Evolutionary conservation across 2,329 filamentous ascomycete species (phyloP).

Genomic region (Colletotrichum paranaense): DNA sequence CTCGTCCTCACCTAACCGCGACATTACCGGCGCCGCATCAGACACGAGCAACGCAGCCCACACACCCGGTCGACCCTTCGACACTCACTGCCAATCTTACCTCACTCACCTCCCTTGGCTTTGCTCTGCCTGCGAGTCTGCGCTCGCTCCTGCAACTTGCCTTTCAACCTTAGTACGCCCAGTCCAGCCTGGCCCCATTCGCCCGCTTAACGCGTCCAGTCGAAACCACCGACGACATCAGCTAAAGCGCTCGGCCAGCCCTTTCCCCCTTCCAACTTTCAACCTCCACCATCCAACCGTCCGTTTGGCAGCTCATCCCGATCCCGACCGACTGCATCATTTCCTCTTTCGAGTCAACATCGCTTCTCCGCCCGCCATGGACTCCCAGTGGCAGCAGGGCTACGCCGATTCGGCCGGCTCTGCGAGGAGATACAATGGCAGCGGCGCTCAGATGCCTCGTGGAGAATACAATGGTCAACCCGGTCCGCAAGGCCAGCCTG

Average conservation of each 20-base stretch:
- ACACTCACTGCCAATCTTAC: not conserved
- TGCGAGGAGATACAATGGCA: slow-evolving; percentile 73
- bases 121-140: slow-evolving; percentile 6
- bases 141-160: slow-evolving; percentile 13
- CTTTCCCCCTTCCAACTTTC: slow-evolving; percentile 32
- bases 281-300: slow-evolving; percentile 24
- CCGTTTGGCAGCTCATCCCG: slow-evolving; percentile 13
- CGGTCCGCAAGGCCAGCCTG: slow-evolving; percentile 50
- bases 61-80: not conserved
- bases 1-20: not conserved
- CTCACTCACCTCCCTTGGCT: slow-evolving; percentile 2
- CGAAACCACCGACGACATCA: slow-evolving; percentile 33
- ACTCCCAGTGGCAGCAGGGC: slow-evolving; percentile 65
- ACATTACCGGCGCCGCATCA: slow-evolving; percentile 11
- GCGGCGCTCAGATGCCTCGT: slow-evolving; percentile 48
- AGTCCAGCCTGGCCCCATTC: slow-evolving; percentile 30
- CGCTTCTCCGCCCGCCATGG: slow-evolving; percentile 53
- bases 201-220: slow-evolving; percentile 36
- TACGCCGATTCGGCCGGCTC: slow-evolving; percentile 74
- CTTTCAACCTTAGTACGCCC: slow-evolving; percentile 23
- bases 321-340: slow-evolving; percentile 17
- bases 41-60: slow-evolving; percentile 8
- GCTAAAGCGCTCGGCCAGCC: slow-evolving; percentile 27
- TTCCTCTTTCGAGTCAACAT: slow-evolving; percentile 26
- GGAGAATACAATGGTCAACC: slow-evolving; percentile 44